These are phyloP conservation scores for Strigomonas galati DNA, from an alignment of 208 protist genomes.

Conservation along the genomic window DNA sequence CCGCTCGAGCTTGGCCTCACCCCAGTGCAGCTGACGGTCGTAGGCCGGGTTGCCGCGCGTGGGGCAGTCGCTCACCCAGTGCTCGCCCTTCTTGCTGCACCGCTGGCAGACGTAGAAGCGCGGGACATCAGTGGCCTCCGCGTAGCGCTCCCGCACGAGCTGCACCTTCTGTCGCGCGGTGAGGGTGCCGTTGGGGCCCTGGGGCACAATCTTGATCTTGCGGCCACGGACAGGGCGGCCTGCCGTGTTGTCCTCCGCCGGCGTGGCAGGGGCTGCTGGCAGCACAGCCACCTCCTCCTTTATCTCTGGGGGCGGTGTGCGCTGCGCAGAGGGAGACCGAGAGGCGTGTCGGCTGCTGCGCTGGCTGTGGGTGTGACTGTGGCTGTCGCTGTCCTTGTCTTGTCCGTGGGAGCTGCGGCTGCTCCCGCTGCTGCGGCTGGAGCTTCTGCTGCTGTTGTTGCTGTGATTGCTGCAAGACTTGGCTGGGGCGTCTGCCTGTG, in stretches of 20 bases:
- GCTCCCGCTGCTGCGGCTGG: not conserved
- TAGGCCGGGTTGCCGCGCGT: slow-evolving; percentile 54
- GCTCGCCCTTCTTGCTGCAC: slow-evolving; percentile 70
- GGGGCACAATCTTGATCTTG: slow-evolving; percentile 41
- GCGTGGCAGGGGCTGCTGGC: not conserved
- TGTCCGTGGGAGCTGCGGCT: not conserved
- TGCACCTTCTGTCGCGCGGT: slow-evolving; percentile 61
- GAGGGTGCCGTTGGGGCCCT: slow-evolving; percentile 67
- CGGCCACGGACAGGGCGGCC: slow-evolving; percentile 10
- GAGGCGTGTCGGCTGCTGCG: no score
- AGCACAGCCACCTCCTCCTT: not conserved
- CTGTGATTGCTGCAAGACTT: not conserved
- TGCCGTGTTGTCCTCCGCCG: not conserved
- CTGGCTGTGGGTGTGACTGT: not conserved
- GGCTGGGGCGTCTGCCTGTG: not conserved
- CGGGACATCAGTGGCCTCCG: slow-evolving; percentile 50
- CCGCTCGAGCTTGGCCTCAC: slow-evolving; percentile 51
- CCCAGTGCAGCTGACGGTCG: slow-evolving; percentile 67
- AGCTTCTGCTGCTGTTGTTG: slow-evolving; percentile 1
- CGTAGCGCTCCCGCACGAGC: slow-evolving; percentile 64
- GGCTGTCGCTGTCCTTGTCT: not conserved
- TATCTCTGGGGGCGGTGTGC: not conserved
- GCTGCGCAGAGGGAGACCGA: no score
- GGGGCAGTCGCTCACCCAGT: slow-evolving; percentile 77
- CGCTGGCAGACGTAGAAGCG: slow-evolving; percentile 82